Percentiles rank a stretch among this genome's conserved stretches.
Conservation (phyloP, 805 yeast species). For the Sugiyamaella qingdaonensis region DNA sequence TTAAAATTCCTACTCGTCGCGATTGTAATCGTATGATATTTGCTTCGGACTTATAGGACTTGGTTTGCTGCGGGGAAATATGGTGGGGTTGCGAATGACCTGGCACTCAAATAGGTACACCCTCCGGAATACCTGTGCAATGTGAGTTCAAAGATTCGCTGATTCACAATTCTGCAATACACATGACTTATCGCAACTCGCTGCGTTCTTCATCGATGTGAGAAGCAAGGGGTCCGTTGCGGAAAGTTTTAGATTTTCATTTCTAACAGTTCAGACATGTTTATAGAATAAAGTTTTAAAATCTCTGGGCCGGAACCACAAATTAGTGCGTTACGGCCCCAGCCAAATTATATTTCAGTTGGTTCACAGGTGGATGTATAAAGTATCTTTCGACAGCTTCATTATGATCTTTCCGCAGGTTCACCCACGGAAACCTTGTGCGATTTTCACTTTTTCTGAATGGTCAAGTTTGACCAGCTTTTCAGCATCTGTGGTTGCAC, state of each 20-base stretch:
- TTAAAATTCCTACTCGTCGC: too few species aligned
- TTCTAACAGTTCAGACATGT: conserved; percentile 8
- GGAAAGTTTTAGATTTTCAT: conserved; percentile 36
- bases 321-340: too few species aligned
- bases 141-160: conserved; percentile 46
- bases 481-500: conserved; percentile 39
- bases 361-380: conserved; percentile 13
- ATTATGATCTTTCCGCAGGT: conserved; percentile 40
- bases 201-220: conserved; percentile 46
- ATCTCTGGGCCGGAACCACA: conserved; percentile 19
- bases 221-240: conserved; percentile 44
- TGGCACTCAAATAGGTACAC: conserved; percentile 42
- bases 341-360: conserved; percentile 3
- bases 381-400: conserved; percentile 21
- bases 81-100: conserved; percentile 37
- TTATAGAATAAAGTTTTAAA: conserved; percentile 2
- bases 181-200: conserved; percentile 43
- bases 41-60: too few species aligned
- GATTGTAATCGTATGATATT: too few species aligned
- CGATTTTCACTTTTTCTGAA: conserved; percentile 45
- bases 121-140: conserved; percentile 41
- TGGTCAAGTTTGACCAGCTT: conserved; percentile 43
- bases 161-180: conserved; percentile 41
- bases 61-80: too few species aligned
- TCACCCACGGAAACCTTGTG: conserved; percentile 44